Base-by-base conservation (phyloP, 2,329 filamentous ascomycete species). In the Cadophora sp. region DNA sequence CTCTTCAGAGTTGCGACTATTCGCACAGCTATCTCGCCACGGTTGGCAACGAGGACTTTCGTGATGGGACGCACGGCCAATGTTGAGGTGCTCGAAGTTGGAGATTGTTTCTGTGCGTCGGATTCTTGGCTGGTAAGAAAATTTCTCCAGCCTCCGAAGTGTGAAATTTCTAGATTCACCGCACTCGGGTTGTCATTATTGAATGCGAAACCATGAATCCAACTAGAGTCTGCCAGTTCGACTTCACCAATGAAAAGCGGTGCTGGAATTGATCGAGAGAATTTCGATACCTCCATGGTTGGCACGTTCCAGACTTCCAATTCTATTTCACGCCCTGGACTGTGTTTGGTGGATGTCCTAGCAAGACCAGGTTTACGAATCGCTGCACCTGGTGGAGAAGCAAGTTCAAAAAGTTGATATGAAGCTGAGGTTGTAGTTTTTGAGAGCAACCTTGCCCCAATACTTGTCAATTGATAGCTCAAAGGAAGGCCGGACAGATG, bases 1-100 rank as follows among this genome's bases (percentile, higher is more conserved):
- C 39, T 60, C n/a, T 60, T 65, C 27, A 65, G 18, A n/a, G 63
- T 65, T 3, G 43, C 22, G 13, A 65, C 30, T 22, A 65, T 65
- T 53, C 63, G 33, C 8, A 61, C 63, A 13, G 63, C 56, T 24
- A 65, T 65, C 18, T 65, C 63, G 8, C 63, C 56, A 6, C 63
- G 30, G 22, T 65, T 65, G 4, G 56, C 63, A 85, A n/a, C 87
- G 79, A 0, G 83, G 81, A 11, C 48, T 39, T 53, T 55, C 22
- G 22, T 53, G 16, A 62, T n/a, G 4, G 33, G 36, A 27, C 33
- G n/a, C 20, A 24, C 24, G 36, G 55, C 20, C 20, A 41, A 24
- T n/a, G 55, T 58, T 58, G 55, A 24, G 13, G 33, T 58, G 20
- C 20, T 41, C 6, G 33, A 58, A 3, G 36, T 8, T 14, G 55